Evolutionary conservation across 2,329 filamentous ascomycete species (phyloP).

Genomic region (Penicillium sp.): DNA sequence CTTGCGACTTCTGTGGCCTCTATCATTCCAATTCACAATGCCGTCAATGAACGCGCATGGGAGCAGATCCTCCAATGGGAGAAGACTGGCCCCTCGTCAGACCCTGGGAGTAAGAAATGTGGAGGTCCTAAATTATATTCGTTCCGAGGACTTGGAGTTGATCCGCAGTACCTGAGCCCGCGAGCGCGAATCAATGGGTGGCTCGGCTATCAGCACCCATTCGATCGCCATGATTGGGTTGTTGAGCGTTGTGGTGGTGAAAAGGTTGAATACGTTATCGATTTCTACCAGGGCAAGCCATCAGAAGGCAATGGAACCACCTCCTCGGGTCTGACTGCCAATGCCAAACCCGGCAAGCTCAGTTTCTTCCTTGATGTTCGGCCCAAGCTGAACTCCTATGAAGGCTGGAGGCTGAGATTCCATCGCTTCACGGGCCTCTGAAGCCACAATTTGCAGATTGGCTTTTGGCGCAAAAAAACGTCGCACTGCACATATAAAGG

Average conservation of each 20-base stretch:
- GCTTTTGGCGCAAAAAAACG: neutral
- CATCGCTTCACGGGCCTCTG: constrained; percentile 49
- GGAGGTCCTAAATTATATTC: constrained; percentile 78
- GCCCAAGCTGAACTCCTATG: constrained; percentile 63
- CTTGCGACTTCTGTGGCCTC: constrained; percentile 75
- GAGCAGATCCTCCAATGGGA: constrained; percentile 90
- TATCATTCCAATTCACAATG: constrained; percentile 96
- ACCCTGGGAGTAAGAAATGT: constrained; percentile 61
- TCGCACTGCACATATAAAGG: constrained; percentile 24
- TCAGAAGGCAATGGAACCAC: constrained; percentile 30
- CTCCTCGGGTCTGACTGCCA: constrained; percentile 30
- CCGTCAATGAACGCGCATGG: constrained; percentile 97
- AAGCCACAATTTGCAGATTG: neutral
- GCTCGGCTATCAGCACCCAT: constrained; percentile 85
- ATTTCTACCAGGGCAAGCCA: constrained; percentile 82
- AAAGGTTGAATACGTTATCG: constrained; percentile 90
- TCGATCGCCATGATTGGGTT: constrained; percentile 97
- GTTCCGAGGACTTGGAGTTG: constrained; percentile 67
- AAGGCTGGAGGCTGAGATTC: constrained; percentile 60
- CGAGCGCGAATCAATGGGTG: constrained; percentile 78
- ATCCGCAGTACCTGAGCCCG: constrained; percentile 65
- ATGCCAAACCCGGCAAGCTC: constrained; percentile 44
- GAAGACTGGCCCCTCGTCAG: constrained; percentile 58
- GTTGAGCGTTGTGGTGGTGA: constrained; percentile 78
- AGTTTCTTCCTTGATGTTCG: constrained; percentile 66